Evolutionary conservation across 2,329 filamentous ascomycete genomes (phyloP), one percentile per base, ranked within the genome.

Genomic region (Scedosporium aurantiacum): DNA sequence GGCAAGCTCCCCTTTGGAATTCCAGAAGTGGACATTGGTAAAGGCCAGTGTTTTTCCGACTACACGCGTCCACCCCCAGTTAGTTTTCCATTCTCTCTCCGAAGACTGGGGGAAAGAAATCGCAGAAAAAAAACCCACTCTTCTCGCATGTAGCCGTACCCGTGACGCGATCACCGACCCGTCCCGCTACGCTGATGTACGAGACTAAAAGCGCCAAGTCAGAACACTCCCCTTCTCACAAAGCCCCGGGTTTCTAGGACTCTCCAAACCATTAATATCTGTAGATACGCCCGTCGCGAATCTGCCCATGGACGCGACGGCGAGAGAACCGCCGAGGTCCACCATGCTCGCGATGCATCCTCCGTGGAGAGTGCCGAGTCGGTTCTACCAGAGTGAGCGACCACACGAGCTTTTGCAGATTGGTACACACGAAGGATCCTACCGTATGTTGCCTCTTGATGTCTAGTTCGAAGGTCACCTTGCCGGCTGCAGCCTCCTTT

Each of bases 331-430:
- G 10, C 84, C 84, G 0, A 87, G 74, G 64, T 87, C 85, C 28
- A 87, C 86, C 74, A 92, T 86, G 69, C 85, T 89, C 3, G 89
- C 89, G 28, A 93, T 85, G 0, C 89, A 90, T 3, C 89, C 89
- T 18, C 89, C 89, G 67, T 93, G 89, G 28, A 92, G 80, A 41
- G 87, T 91, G 60, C 85, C 82, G 0, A 93, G 77, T 1, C 89
- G 85, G 69, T 93, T 93, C 87, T 91, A 2, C 14, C 16, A 18
- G 45, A 57, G 41, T 10, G 40, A 43, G 25, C 8, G 21, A 50
- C 32, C 32, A 37, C 2, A 27, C 23, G 10, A 60, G 23, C 23
- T 16, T 18, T 18, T 16, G n/a, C 6, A 5, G 27, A 18, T 21
- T 3, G 37, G 12, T 25, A 25, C 7, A 40, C 18, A 0, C 2